Percentiles rank a stretch among this genome's conserved stretches.
Evolutionary conservation across 768 basidiomycete genomes (phyloP).

Genomic region (Russula olivacea): DNA sequence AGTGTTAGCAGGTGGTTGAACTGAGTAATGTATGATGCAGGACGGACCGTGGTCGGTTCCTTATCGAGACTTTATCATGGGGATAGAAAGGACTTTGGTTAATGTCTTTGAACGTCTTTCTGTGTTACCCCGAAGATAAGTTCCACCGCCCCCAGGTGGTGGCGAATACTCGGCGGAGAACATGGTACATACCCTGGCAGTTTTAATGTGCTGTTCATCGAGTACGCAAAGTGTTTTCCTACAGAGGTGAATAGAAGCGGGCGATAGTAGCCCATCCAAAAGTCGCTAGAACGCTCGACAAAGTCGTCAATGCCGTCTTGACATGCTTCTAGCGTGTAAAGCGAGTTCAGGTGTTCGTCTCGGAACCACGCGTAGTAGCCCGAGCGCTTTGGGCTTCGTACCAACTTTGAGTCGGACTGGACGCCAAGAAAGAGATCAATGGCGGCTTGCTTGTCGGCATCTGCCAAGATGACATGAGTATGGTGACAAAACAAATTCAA

Average conservation of each 20-base stretch:
- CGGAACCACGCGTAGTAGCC: conserved; percentile 86
- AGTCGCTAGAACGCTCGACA: conserved; percentile 57
- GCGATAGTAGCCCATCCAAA: conserved; percentile 87
- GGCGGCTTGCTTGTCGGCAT: conserved; percentile 94
- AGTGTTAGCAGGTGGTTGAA: not conserved
- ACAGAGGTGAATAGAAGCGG: conserved; percentile 79
- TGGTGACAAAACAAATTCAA: not conserved
- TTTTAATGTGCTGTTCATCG: conserved; percentile 86
- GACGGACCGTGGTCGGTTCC: conserved; percentile 37
- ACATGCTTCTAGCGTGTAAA: conserved; percentile 64
- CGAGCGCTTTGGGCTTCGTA: conserved; percentile 48
- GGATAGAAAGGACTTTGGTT: conserved; percentile 73
- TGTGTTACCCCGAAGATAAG: conserved; percentile 28
- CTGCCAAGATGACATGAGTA: conserved; percentile 35
- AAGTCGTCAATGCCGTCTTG: conserved; percentile 55
- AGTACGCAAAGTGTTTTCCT: conserved; percentile 85
- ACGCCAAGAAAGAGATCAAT: conserved; percentile 96
- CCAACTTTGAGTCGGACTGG: conserved; percentile 42
- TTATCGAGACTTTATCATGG: conserved; percentile 34
- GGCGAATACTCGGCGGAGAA: not conserved
- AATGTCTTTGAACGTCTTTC: conserved; percentile 63
- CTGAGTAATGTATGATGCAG: no score
- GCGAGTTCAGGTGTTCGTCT: conserved; percentile 57
- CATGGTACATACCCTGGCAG: conserved; percentile 58
- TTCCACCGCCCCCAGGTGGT: not conserved